These are phyloP conservation scores for Globisporangium barbulae DNA, from an alignment of 352 stramenopile genomes.

Conservation along the genomic window DNA sequence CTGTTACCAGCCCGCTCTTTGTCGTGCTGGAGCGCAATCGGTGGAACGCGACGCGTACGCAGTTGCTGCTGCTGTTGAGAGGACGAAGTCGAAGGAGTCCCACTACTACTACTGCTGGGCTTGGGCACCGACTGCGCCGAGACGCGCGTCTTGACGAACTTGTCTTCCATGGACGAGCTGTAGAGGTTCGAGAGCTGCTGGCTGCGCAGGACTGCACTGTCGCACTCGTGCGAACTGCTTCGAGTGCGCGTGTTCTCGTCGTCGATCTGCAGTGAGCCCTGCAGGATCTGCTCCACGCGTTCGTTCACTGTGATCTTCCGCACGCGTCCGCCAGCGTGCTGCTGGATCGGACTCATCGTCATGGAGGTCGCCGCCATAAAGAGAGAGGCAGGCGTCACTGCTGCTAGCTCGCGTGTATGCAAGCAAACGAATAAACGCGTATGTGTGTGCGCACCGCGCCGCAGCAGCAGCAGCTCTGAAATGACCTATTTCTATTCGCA, in stretches of 20 bases:
- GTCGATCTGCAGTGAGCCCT: constrained; percentile 32
- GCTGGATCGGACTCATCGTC: constrained; percentile 14
- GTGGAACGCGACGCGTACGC: constrained; percentile 7
- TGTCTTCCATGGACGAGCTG: constrained; percentile 38
- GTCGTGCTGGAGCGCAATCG: not conserved
- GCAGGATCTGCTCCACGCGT: constrained; percentile 54
- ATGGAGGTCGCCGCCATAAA: constrained; percentile 3
- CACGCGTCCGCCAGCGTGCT: constrained; percentile 5
- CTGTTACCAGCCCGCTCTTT: not conserved
- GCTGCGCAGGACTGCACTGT: constrained; percentile 29
- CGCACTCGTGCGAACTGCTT: constrained; percentile 24
- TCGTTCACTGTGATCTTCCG: constrained; percentile 74
- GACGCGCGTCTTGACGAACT: constrained; percentile 30
- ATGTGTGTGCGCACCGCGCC: no score
- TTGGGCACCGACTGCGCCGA: constrained; percentile 24
- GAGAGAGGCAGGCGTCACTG: not conserved
- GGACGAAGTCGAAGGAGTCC: not conserved
- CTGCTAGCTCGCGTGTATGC: not conserved
- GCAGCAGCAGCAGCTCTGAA: not conserved
- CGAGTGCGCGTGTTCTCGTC: constrained; percentile 31
- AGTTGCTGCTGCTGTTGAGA: constrained; percentile 7
- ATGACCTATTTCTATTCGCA: not conserved
- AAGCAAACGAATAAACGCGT: not conserved
- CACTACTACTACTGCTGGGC: not conserved
- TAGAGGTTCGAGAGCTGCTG: constrained; percentile 50